Evolutionary conservation across 1,284 basidiomycete species (phyloP), one percentile per base, ranked within the genome.

Genomic region (Cryptococcus amylolentus): DNA sequence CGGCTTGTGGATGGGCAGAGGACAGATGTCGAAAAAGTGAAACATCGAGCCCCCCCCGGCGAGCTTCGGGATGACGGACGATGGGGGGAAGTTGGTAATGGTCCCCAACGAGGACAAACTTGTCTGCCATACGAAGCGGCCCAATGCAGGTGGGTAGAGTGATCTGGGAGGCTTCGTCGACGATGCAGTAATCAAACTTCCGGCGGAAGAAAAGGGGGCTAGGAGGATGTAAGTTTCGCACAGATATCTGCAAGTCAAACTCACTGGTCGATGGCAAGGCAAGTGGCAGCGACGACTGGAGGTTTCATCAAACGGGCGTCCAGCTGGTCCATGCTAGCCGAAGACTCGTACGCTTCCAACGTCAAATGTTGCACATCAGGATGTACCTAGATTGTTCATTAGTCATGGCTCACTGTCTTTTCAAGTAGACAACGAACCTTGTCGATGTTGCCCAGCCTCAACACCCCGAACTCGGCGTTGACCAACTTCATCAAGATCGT

Each of bases 131-230:
- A 0, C 93, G 84, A 6, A 98, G 79, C 0, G 96, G 95, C 0
- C 96, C 95, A 1, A 98, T 80, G 69, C 92, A 97, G 0, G 93
- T 94, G 0, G 96, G 96, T 3, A 98, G 77, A 0, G 95, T 97
- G 61, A 98, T 94, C 74, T 99, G 96, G 0, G 94, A 97, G 0
- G 95, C 96, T 73, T 98, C 96, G 65, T 98, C 96, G 13, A 98
- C 88, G 57, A 98, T 97, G 77, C 95, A 98, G 69, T 94, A 95
- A 74, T 99, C 94, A 69, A 98, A 99, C 9, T 80, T 84, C 6
- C 91, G 82, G 23, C 88, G 83, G 42, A 84, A 83, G 76, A 98
- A 98, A 5, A 97, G 69, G 0, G 91, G 85, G 67, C 91, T 94
- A 64, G 8, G 20, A 39, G 8, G 28, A 23, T 39, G 49, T 45